Conservation (phyloP, 225 moss, liverwort and hornwort species). For the Physcomitrellopsis africana region DNA sequence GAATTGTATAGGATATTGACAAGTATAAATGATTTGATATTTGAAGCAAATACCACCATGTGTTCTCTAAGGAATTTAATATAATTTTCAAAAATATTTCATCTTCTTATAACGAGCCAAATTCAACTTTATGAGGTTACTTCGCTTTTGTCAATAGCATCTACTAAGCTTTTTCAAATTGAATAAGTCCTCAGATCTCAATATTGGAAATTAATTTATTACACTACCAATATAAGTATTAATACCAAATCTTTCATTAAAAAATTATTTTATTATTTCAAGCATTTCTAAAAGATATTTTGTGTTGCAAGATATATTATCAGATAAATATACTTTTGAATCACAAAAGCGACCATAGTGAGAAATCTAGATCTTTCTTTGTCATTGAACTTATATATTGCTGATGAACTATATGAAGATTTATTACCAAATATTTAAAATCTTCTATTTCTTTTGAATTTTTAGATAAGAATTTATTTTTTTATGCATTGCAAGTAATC, state of each 20-base stretch:
- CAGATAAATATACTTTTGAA: conserved; percentile 37
- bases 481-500: too few relatives aligned
- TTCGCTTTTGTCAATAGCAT: conserved; percentile 44
- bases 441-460: too few relatives aligned
- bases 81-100: conserved; percentile 30
- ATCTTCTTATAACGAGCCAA: conserved; percentile 20
- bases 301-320: conserved; percentile 28
- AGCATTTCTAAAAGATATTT: background rate
- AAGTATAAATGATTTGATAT: conserved; percentile 17
- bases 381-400: background rate
- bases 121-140: conserved; percentile 38
- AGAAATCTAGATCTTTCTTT: background rate
- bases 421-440: too few relatives aligned
- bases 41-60: conserved; percentile 35
- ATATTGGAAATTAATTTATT: background rate
- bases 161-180: conserved; percentile 41
- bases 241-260: background rate
- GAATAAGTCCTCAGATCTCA: conserved; percentile 23
- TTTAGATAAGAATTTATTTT: too few relatives aligned
- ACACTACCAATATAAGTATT: background rate
- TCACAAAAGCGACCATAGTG: conserved; percentile 38
- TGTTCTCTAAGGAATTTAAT: conserved; percentile 42
- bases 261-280: background rate
- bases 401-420: background rate
- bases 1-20: conserved; percentile 19